Evolutionary conservation across 768 basidiomycete genomes (phyloP).

Genomic region (Suillus cothurnatus): DNA sequence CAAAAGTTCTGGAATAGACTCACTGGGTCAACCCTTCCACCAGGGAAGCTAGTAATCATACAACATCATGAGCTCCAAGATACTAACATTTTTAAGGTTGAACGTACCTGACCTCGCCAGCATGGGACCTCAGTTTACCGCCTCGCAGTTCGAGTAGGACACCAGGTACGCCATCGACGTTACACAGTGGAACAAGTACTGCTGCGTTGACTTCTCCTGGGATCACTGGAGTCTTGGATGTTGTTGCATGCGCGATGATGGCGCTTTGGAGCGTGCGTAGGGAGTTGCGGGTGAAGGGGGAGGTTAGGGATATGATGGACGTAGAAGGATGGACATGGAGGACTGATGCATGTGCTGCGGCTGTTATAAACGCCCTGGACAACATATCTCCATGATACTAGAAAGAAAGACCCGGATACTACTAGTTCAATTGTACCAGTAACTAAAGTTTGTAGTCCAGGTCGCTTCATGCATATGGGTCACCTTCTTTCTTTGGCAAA

Average conservation of each 20-base stretch:
- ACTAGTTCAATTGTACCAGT: not conserved
- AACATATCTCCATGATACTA: constrained; percentile 28
- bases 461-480: no score
- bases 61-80: not conserved
- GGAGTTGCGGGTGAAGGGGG: constrained; percentile 39
- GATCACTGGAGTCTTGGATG: constrained; percentile 20
- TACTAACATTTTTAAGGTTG: constrained; percentile 3
- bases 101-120: constrained; percentile 79
- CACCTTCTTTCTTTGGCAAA: no score
- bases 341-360: constrained; percentile 12
- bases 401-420: not conserved
- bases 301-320: constrained; percentile 33
- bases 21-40: constrained; percentile 66
- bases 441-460: not conserved
- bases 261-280: constrained; percentile 20
- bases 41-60: constrained; percentile 62
- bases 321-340: constrained; percentile 1
- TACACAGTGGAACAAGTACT: constrained; percentile 78
- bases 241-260: not conserved
- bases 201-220: constrained; percentile 54
- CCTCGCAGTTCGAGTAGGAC: constrained; percentile 74
- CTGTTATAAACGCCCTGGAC: constrained; percentile 26
- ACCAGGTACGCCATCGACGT: constrained; percentile 65
- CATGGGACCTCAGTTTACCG: constrained; percentile 63
- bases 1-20: not conserved